Percentiles rank a stretch among this genome's conserved stretches.
These are phyloP conservation scores for Aureobasidium sp. DNA, from an alignment of 2,329 filamentous ascomycete species.

Conservation along the genomic window DNA sequence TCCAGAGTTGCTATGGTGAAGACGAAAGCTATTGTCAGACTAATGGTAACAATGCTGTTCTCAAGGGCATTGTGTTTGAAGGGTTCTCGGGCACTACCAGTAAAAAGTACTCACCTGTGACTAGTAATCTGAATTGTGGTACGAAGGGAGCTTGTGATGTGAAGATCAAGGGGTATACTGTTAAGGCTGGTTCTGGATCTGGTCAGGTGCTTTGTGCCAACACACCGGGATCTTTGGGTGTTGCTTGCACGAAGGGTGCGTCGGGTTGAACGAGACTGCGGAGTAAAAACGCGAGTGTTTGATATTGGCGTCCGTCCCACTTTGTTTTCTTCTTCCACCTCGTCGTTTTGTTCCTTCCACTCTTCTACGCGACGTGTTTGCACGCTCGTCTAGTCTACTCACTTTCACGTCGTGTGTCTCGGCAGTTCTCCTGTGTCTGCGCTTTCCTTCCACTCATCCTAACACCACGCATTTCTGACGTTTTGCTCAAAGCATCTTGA, in stretches of 20 bases:
- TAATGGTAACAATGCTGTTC: conserved; percentile 26
- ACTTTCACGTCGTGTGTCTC: too few relatives aligned
- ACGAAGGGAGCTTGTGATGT: background rate
- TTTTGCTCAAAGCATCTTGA: too few relatives aligned
- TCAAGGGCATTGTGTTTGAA: conserved; percentile 30
- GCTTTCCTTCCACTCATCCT: too few relatives aligned
- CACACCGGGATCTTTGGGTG: background rate
- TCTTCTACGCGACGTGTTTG: too few relatives aligned
- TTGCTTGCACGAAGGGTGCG: background rate
- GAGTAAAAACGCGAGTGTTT: too few relatives aligned
- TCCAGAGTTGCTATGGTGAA: conserved; percentile 38
- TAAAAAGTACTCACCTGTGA: background rate
- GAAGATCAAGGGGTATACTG: background rate
- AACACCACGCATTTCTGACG: too few relatives aligned
- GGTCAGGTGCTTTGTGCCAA: background rate
- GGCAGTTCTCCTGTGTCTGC: too few relatives aligned
- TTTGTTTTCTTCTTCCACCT: too few relatives aligned
- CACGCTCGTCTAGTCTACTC: too few relatives aligned
- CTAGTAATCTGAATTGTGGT: background rate
- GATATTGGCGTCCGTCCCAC: too few relatives aligned
- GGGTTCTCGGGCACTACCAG: conserved; percentile 33
- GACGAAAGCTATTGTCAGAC: conserved; percentile 28
- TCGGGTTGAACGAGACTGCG: background rate
- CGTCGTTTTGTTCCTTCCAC: too few relatives aligned
- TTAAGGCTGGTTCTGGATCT: background rate